These are phyloP conservation scores for Thraustochytrium striatum DNA, from an alignment of 352 stramenopile species.

Conservation along the genomic window DNA sequence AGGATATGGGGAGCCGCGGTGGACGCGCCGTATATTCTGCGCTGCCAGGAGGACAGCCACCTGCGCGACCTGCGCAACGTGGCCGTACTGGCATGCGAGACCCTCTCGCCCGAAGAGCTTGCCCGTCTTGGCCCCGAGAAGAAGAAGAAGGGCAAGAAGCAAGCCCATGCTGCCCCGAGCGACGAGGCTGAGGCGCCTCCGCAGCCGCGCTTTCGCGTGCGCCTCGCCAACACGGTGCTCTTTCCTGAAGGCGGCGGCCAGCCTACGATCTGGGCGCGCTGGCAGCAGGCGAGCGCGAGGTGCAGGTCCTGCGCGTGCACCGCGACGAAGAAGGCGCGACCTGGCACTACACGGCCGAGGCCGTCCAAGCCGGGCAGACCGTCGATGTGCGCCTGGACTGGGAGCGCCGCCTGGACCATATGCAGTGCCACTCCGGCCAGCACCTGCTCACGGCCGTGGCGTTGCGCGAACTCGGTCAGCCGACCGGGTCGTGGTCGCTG, in stretches of 20 bases:
- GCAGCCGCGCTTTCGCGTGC: slow-evolving; percentile 6
- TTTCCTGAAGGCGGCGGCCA: slow-evolving; percentile 78
- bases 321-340: slow-evolving; percentile 42
- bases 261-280: slow-evolving; percentile 55
- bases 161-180: neutral
- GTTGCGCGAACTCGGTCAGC: slow-evolving; percentile 62
- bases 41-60: slow-evolving; percentile 30
- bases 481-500: slow-evolving; percentile 75
- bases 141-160: neutral
- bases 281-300: neutral
- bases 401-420: slow-evolving; percentile 72
- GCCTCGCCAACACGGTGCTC: slow-evolving; percentile 61
- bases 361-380: slow-evolving; percentile 55
- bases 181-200: neutral
- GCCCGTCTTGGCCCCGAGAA: neutral
- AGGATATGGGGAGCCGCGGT: too few species aligned
- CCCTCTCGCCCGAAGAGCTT: neutral
- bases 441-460: slow-evolving; percentile 77
- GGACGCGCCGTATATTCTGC: slow-evolving; percentile 24
- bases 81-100: neutral
- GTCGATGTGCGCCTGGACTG: slow-evolving; percentile 68
- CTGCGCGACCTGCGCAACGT: slow-evolving; percentile 1
- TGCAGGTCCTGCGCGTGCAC: slow-evolving; percentile 52
- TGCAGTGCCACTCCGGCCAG: slow-evolving; percentile 80
- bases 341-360: slow-evolving; percentile 30